phyloP scores from a whole-genome alignment of 2,329 filamentous ascomycete species.

The Nothophoma quercina region DNA sequence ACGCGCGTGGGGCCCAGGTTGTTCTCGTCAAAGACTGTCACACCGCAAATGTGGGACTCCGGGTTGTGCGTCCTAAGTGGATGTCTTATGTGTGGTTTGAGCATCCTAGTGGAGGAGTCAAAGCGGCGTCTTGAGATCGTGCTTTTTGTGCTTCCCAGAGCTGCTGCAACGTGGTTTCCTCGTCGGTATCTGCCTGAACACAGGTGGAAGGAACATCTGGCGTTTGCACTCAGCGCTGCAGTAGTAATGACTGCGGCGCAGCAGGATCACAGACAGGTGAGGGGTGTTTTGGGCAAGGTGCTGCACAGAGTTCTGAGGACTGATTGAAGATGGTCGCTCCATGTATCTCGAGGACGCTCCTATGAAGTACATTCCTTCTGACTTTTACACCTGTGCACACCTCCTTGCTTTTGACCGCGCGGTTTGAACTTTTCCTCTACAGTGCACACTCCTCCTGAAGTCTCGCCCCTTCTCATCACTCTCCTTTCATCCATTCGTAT shows the following conservation, averaged over 20 bases:
- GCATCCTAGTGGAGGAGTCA: constrained; percentile 74
- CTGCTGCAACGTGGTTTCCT: constrained; percentile 76
- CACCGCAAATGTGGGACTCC: constrained; percentile 64
- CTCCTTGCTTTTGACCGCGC: neutral
- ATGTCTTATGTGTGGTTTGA: constrained; percentile 81
- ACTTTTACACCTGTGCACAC: too few species aligned
- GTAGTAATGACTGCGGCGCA: constrained; percentile 41
- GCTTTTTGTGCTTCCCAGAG: constrained; percentile 81
- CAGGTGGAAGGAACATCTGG: constrained; percentile 42
- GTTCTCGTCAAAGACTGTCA: constrained; percentile 63
- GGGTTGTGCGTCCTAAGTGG: constrained; percentile 75
- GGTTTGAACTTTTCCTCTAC: neutral
- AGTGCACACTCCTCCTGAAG: too few species aligned
- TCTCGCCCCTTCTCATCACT: too few species aligned
- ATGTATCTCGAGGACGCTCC: too few species aligned
- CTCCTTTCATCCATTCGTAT: too few species aligned
- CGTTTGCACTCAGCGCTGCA: constrained; percentile 42
- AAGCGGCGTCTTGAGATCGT: constrained; percentile 75
- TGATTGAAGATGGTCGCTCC: too few species aligned
- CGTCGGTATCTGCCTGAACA: constrained; percentile 63
- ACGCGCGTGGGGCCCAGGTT: constrained; percentile 76
- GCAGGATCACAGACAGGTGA: constrained; percentile 33
- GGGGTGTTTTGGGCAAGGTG: constrained; percentile 41
- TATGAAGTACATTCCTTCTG: too few species aligned
- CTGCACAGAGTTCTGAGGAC: constrained; percentile 33